Evolutionary conservation across 176 grass and related monocot species (phyloP).

Genomic region (Eragrostis nindensis): DNA sequence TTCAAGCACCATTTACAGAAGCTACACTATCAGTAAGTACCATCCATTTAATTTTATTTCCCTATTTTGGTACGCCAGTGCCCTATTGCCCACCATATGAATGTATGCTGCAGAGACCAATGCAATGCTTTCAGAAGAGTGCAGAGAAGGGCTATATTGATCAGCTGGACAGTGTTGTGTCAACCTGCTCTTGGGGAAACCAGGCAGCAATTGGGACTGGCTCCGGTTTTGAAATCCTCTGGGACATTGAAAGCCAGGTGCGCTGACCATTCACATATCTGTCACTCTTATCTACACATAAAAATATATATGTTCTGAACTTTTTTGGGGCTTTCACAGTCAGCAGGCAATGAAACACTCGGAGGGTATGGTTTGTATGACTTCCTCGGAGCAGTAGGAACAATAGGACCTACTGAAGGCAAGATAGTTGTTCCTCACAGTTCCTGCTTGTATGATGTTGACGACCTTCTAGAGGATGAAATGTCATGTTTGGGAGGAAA

Average conservation of each 20-base stretch:
- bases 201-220: constrained; percentile 51
- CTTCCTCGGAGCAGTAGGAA: constrained; percentile 45
- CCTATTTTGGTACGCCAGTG: not conserved
- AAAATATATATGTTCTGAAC: not conserved
- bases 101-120: constrained; percentile 48
- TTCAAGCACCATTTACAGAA: constrained; percentile 64
- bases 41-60: constrained; percentile 22
- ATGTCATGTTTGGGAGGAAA: constrained; percentile 28
- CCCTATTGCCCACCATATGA: not conserved
- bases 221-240: constrained; percentile 67
- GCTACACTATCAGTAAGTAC: constrained; percentile 62
- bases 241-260: constrained; percentile 51
- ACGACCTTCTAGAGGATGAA: constrained; percentile 43
- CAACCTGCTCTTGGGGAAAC: constrained; percentile 67
- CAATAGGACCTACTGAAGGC: constrained; percentile 34
- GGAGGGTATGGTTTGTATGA: constrained; percentile 57
- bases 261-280: not conserved
- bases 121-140: constrained; percentile 61
- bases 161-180: constrained; percentile 61
- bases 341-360: constrained; percentile 31
- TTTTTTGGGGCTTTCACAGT: constrained; percentile 33
- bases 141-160: constrained; percentile 62
- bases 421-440: constrained; percentile 21
- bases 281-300: not conserved
- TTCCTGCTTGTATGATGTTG: constrained; percentile 58